A percentile compares a stretch with the other conserved stretches of the same genome.
These are phyloP conservation scores for Saturnispora besseyi DNA, from an alignment of 805 yeast genomes.

Conservation along the genomic window DNA sequence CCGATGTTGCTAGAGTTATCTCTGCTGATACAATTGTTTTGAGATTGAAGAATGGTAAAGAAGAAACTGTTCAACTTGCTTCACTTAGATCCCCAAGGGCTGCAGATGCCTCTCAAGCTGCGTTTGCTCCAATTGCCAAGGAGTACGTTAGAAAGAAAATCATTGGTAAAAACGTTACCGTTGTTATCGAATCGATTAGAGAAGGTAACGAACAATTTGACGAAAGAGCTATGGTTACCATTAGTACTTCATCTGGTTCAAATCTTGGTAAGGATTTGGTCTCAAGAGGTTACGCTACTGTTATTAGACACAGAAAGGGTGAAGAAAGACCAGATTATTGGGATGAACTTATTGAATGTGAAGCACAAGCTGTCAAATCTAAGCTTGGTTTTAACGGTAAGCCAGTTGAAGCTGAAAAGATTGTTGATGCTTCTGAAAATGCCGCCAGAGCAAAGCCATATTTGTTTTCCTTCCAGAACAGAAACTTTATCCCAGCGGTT, in stretches of 20 bases:
- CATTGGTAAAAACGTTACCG: slow-evolving; percentile 62
- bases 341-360: slow-evolving; percentile 69
- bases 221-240: slow-evolving; percentile 55
- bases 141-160: slow-evolving; percentile 62
- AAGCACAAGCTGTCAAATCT: slow-evolving; percentile 45
- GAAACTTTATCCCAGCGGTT: slow-evolving; percentile 53
- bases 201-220: slow-evolving; percentile 53
- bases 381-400: slow-evolving; percentile 58
- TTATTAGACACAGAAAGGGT: slow-evolving; percentile 66
- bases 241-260: slow-evolving; percentile 39
- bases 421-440: slow-evolving; percentile 75
- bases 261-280: slow-evolving; percentile 59
- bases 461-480: slow-evolving; percentile 58
- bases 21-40: slow-evolving; percentile 61
- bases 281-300: slow-evolving; percentile 64
- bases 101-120: slow-evolving; percentile 45
- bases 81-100: slow-evolving; percentile 69
- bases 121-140: slow-evolving; percentile 54
- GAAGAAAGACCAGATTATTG: slow-evolving; percentile 63
- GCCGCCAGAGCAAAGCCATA: slow-evolving; percentile 65
- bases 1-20: slow-evolving; percentile 50
- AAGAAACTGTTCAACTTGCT: slow-evolving; percentile 62
- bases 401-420: slow-evolving; percentile 48
- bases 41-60: slow-evolving; percentile 41
- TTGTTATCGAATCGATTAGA: slow-evolving; percentile 56